Conservation (phyloP, 1,284 basidiomycete genomes). For the Austroboletus rostrupii region DNA sequence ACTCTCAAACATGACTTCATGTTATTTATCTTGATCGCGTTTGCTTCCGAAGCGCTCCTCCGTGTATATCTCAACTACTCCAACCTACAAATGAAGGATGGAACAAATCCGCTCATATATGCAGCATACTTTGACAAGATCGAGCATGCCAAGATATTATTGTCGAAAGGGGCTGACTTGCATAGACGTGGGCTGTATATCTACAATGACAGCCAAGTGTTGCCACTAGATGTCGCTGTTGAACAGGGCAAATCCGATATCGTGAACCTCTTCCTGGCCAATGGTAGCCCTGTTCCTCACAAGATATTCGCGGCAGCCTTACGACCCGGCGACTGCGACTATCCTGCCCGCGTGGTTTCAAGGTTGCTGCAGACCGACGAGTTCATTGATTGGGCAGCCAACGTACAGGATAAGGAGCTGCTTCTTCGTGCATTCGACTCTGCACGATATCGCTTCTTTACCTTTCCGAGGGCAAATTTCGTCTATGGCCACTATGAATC, state of each 20-base stretch:
- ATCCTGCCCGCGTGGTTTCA: background rate
- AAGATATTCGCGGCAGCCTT: background rate
- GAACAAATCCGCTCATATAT: conserved; percentile 16
- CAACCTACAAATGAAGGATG: background rate
- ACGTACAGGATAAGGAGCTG: background rate
- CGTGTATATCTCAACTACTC: background rate
- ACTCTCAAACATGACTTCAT: conserved; percentile 7
- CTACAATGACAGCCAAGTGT: background rate
- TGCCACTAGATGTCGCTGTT: conserved; percentile 11
- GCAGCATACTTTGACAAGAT: background rate
- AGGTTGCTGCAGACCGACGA: conserved; percentile 12
- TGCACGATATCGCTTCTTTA: background rate
- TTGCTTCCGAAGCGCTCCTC: conserved; percentile 1
- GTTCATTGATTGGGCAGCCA: conserved; percentile 8
- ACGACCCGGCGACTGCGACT: rapidly evolving
- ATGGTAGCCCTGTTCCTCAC: conserved; percentile 9
- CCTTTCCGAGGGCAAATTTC: no score
- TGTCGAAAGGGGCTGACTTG: background rate
- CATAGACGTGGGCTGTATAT: background rate
- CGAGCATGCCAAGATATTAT: conserved; percentile 5
- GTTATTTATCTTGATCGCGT: conserved; percentile 8
- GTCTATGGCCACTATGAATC: no score
- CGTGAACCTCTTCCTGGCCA: conserved; percentile 3
- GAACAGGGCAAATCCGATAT: rapidly evolving
- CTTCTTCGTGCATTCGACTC: background rate